Percentiles rank a stretch among this genome's conserved stretches.
Evolutionary conservation across 2,329 filamentous ascomycete genomes (phyloP).

Genomic region (Talaromyces sp.): DNA sequence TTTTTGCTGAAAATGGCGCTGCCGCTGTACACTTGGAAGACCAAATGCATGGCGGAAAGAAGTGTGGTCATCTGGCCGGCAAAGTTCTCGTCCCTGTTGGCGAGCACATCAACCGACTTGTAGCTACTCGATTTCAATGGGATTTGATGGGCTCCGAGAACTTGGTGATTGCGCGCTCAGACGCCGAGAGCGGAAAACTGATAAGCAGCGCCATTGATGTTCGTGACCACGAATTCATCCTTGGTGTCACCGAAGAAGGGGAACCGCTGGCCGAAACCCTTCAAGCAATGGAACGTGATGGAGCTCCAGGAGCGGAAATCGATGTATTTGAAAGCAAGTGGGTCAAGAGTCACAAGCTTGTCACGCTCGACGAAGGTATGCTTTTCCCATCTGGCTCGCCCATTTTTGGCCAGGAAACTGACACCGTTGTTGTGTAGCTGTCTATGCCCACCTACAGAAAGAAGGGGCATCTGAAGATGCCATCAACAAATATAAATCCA

Average conservation of each 20-base stretch:
- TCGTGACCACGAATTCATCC: constrained; percentile 94
- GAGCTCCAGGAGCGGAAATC: constrained; percentile 73
- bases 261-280: constrained; percentile 82
- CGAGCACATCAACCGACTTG: constrained; percentile 93
- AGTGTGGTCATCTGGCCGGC: constrained; percentile 92
- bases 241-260: constrained; percentile 73
- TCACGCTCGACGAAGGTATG: constrained; percentile 79
- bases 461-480: constrained; percentile 60
- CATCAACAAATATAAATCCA: constrained; percentile 62
- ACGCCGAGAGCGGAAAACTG: constrained; percentile 88
- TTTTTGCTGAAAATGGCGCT: constrained; percentile 95
- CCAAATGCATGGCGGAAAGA: constrained; percentile 95
- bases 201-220: constrained; percentile 88
- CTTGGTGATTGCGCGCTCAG: constrained; percentile 87
- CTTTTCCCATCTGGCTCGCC: not conserved
- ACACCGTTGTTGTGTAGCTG: constrained; percentile 45
- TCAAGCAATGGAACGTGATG: constrained; percentile 79
- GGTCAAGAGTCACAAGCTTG: constrained; percentile 78
- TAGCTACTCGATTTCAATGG: constrained; percentile 93
- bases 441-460: constrained; percentile 64
- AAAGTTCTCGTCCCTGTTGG: constrained; percentile 92
- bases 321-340: constrained; percentile 80
- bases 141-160: constrained; percentile 97
- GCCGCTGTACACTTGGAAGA: constrained; percentile 97
- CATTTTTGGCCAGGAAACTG: not conserved